These are phyloP conservation scores for Phlebopus sp. DNA, from an alignment of 1,284 basidiomycete genomes.

Conservation along the genomic window DNA sequence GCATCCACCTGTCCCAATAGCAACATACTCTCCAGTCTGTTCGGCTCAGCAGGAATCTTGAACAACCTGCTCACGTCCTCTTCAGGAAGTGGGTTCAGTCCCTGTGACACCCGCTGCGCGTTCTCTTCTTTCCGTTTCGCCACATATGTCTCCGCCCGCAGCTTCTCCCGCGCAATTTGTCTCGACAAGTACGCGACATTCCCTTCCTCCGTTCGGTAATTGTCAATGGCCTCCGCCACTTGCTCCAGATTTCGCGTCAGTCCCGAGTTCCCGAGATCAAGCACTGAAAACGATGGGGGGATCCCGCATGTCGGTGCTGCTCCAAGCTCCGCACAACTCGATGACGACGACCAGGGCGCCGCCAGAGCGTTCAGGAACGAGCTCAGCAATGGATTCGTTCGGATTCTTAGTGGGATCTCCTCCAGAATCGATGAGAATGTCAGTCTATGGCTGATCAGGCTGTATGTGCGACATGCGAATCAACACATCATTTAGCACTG, in stretches of 20 bases:
- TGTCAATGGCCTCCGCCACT: slow-evolving; percentile 83
- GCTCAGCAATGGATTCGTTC: slow-evolving; percentile 82
- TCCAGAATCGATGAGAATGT: slow-evolving; percentile 90
- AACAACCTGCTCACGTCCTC: slow-evolving; percentile 82
- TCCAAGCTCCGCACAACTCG: slow-evolving; percentile 39
- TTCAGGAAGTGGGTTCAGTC: slow-evolving; percentile 82
- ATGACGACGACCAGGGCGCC: slow-evolving; percentile 34
- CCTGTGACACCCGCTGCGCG: slow-evolving; percentile 76
- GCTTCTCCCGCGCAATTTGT: slow-evolving; percentile 88
- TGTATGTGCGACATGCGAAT: slow-evolving; percentile 32
- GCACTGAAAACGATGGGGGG: slow-evolving; percentile 53
- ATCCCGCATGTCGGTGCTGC: slow-evolving; percentile 39
- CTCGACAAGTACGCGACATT: slow-evolving; percentile 91
- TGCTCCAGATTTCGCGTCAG: slow-evolving; percentile 73
- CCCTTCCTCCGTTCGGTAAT: slow-evolving; percentile 86
- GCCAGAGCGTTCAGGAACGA: slow-evolving; percentile 81
- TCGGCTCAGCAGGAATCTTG: slow-evolving; percentile 89
- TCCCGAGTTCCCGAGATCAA: slow-evolving; percentile 61
- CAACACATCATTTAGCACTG: slow-evolving; percentile 18
- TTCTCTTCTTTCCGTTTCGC: slow-evolving; percentile 92
- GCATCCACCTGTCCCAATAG: slow-evolving; percentile 86
- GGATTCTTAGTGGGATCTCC: slow-evolving; percentile 87
- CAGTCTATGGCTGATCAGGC: slow-evolving; percentile 82
- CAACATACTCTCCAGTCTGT: slow-evolving; percentile 85
- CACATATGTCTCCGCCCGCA: slow-evolving; percentile 77